Evolutionary conservation across 1,284 basidiomycete species (phyloP), one percentile per base, ranked within the genome.

Genomic region (Sphaerobolus stellatus): DNA sequence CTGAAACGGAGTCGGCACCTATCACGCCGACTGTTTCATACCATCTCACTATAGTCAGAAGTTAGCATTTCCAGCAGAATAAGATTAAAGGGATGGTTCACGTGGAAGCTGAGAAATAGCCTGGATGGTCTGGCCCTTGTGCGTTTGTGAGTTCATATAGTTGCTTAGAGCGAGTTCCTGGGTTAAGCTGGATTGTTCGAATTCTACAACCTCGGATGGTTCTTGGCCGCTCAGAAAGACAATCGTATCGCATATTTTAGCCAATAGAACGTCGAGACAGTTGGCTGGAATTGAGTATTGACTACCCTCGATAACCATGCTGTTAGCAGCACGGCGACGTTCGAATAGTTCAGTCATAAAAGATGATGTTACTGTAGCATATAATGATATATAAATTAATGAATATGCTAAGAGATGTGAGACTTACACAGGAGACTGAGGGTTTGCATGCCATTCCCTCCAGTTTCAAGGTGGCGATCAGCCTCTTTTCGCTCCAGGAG

Each of bases 21-120:
- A 88, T 67, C 6, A 78, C 64, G 14, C 61, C 64, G 8, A 74
- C 63, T 24, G 88, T 61, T 38, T 68, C 68, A 20, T 66, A 52
- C 83, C 81, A 88, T 11, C 67, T 71, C 40, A 77, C 87, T 87
- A 48, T 43, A 18, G 28, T 14, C 16, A 22, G 13, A 11, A 7
- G 22, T 38, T n/a, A n/a, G 20, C 20, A 49, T 48, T 24, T 18
- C 18, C 68, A n/a, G n/a, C n/a, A n/a, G n/a, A n/a, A n/a, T n/a
- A n/a, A n/a, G n/a, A n/a, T n/a, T n/a, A n/a, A n/a, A n/a, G n/a
- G n/a, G n/a, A n/a, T n/a, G n/a, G n/a, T n/a, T 58, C 66, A 86
- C 88, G 75, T 54, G 88, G 87, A 16, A 90, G 66, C 59, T 89
- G 86, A 18, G 77, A 69, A 2, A 83, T 81, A 41, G 84, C 84